Percentiles rank a stretch among this genome's conserved stretches.
Conservation (phyloP, 305 asterid genomes). For the Fraxinus paxiana region DNA sequence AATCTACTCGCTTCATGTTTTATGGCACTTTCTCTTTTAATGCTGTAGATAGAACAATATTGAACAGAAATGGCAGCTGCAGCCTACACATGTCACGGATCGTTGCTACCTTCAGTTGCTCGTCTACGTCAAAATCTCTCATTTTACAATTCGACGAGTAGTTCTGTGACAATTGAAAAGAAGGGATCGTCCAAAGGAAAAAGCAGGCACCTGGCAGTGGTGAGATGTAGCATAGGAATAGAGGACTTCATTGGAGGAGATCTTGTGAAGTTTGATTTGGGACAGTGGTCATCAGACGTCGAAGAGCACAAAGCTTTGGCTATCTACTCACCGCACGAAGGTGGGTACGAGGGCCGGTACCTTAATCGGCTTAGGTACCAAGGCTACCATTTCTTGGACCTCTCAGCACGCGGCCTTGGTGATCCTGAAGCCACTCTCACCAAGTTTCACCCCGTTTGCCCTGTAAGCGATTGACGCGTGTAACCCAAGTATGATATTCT, state of each 20-base stretch:
- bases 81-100: conserved; percentile 27
- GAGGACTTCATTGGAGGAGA: conserved; percentile 83
- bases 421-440: conserved; percentile 87
- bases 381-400: conserved; percentile 74
- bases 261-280: conserved; percentile 54
- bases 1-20: background rate
- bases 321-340: conserved; percentile 79
- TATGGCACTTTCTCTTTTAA: conserved; percentile 12
- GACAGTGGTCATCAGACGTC: conserved; percentile 67
- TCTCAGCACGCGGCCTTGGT: conserved; percentile 78
- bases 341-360: conserved; percentile 83
- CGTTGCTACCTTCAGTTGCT: conserved; percentile 24
- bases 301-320: conserved; percentile 86
- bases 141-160: conserved; percentile 6
- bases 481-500: background rate
- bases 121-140: conserved; percentile 25
- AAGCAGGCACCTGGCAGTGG: conserved; percentile 13
- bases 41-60: background rate
- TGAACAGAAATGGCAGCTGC: conserved; percentile 32
- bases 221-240: conserved; percentile 40
- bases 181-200: background rate
- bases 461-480: conserved; percentile 35
- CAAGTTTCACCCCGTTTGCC: conserved; percentile 81
- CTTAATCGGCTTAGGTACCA: conserved; percentile 53
- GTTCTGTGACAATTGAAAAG: conserved; percentile 1